Evolutionary conservation across 2,329 filamentous ascomycete species (phyloP), one percentile per base, ranked within the genome.

Genomic region (Cercospora janseana): DNA sequence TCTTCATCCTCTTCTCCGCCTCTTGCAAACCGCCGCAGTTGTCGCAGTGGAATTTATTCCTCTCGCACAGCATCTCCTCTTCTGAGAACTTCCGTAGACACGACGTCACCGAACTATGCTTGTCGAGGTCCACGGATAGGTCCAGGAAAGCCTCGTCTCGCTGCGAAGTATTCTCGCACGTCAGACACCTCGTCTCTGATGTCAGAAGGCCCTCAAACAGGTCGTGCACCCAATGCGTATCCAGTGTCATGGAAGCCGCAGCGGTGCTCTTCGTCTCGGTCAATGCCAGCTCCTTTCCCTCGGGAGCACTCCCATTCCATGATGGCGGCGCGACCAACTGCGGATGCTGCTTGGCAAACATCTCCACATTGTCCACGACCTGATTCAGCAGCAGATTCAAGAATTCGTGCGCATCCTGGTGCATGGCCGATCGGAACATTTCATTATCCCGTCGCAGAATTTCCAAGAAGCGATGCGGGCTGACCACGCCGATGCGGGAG

Each of bases 31-130:
- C 93, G 46, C 93, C 93, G 61, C 93, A 98, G 62, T 91, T 91
- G 68, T 98, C 93, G 72, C 93, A 98, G 66, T 98, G 92, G 60
- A 98, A 98, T 67, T 98, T 98, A 75, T 98, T 97, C 54, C 91
- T 81, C 72, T 98, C 93, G 66, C 93, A 97, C 51, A 98, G 79
- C 89, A 97, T 96, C 70, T 98, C 93, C 64, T 97, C 93, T 37
- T 93, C 90, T 0, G 93, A 98, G 64, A 98, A 98, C 63, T 96
- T 95, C 52, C 88, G 82, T 57, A 98, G 72, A 67, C 93, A 98
- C 20, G 93, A 92, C 2, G 93, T 97, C 3, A 98, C 93, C 0
- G 93, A 98, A 0, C 91, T 91, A 67, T 97, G 90, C 64, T 96
- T 86, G 59, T 95, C 90, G 9, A 98, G 75, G 69, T 98, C 93